phyloP scores from a whole-genome alignment of 73 alveolate species.

The Diophrys sp. region DNA sequence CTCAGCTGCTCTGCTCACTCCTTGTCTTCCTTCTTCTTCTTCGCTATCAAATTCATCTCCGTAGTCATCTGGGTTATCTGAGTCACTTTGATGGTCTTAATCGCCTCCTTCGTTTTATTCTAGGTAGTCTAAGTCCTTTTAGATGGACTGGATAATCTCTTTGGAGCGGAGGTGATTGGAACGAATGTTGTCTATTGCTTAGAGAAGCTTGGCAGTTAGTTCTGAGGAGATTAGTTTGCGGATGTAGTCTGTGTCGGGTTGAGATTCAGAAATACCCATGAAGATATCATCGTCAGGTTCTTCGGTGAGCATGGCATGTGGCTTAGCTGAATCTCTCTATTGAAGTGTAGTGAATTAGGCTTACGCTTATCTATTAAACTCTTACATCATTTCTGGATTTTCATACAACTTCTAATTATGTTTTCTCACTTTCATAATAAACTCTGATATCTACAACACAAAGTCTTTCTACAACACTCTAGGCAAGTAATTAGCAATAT shows the following conservation, averaged over 20 bases:
- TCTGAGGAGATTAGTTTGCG: background rate
- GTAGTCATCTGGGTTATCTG: background rate
- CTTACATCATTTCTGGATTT: background rate
- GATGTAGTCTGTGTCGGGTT: background rate
- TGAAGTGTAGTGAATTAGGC: background rate
- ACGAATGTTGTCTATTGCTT: background rate
- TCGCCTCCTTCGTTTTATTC: too few species aligned
- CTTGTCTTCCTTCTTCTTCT: conserved; percentile 14
- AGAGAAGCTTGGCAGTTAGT: background rate
- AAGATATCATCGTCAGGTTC: background rate
- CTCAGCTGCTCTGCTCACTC: background rate
- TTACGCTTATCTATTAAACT: background rate
- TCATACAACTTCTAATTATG: conserved; percentile 7
- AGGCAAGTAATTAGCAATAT: conserved; percentile 57
- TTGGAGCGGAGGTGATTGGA: background rate
- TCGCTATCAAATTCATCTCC: background rate
- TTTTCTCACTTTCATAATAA: conserved; percentile 58
- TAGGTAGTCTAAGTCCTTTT: too few species aligned
- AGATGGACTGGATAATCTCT: background rate
- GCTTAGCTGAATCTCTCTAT: background rate
- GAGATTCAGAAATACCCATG: background rate
- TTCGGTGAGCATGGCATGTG: background rate
- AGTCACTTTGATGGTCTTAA: background rate
- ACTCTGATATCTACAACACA: conserved; percentile 65
- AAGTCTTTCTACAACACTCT: conserved; percentile 50